Conservation (phyloP, 139 green algal species). For the Asterochloris sp. region DNA sequence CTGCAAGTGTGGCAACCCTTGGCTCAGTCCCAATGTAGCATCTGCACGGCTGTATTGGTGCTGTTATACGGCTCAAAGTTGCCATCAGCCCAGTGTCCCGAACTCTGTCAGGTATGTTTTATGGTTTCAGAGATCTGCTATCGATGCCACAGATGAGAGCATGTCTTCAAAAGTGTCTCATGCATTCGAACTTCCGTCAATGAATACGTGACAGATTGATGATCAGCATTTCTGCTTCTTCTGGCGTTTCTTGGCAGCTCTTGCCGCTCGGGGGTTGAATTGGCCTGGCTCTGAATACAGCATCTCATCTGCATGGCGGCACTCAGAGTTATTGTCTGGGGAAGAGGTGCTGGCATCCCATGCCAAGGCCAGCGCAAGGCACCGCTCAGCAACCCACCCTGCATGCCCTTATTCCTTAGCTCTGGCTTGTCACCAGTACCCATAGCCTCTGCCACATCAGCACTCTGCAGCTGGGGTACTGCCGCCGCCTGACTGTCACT, state of each 20-base stretch:
- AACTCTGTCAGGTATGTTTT: too few species aligned
- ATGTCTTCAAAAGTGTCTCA: background rate
- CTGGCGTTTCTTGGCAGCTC: constrained; percentile 43
- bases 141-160: background rate
- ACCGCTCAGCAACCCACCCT: background rate
- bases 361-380: background rate
- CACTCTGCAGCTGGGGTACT: background rate
- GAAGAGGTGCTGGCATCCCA: background rate
- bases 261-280: constrained; percentile 73
- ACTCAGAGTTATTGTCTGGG: background rate
- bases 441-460: constrained; percentile 31
- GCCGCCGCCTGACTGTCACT: background rate
- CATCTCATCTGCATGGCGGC: constrained; percentile 34
- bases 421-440: constrained; percentile 9
- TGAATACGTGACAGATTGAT: background rate
- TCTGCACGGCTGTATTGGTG: too few species aligned
- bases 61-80: too few species aligned
- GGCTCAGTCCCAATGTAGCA: too few species aligned
- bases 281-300: constrained; percentile 79
- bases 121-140: too few species aligned
- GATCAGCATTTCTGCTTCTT: constrained; percentile 39
- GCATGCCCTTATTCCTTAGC: background rate
- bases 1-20: too few species aligned
- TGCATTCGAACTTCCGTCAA: too few species aligned
- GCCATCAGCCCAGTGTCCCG: too few species aligned